phyloP scores from a whole-genome alignment of 2,329 filamentous ascomycete genomes.

The Pestalotiopsis fici region DNA sequence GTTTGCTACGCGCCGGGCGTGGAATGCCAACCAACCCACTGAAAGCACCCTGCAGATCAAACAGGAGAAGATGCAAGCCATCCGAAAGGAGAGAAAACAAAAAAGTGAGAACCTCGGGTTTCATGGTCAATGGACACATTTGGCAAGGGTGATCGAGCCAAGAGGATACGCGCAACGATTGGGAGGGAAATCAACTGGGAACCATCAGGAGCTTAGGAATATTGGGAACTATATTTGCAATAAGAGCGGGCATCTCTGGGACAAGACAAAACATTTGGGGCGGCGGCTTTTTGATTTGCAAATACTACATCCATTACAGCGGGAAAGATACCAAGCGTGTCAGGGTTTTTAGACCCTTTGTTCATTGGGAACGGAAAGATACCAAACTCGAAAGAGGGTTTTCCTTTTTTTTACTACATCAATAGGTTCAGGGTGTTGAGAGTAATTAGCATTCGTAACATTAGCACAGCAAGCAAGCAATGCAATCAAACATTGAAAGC shows the following conservation, averaged over 20 bases:
- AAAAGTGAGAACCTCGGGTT: background rate
- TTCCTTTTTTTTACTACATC: background rate
- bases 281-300: background rate
- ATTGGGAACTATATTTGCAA: background rate
- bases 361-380: background rate
- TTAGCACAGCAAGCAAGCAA: background rate
- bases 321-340: background rate
- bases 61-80: background rate
- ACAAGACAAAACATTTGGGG: background rate
- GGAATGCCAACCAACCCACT: background rate
- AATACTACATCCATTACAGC: background rate
- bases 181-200: background rate
- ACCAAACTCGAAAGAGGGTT: background rate
- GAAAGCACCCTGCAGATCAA: background rate
- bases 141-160: background rate
- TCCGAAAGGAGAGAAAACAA: background rate
- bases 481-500: background rate
- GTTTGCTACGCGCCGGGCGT: background rate
- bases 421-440: background rate
- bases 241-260: background rate
- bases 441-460: background rate
- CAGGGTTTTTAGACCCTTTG: conserved; percentile 1
- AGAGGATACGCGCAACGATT: background rate
- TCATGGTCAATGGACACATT: background rate
- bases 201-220: background rate